These are phyloP conservation scores for Hygrophorus russula DNA, from an alignment of 768 basidiomycete species.

Conservation along the genomic window DNA sequence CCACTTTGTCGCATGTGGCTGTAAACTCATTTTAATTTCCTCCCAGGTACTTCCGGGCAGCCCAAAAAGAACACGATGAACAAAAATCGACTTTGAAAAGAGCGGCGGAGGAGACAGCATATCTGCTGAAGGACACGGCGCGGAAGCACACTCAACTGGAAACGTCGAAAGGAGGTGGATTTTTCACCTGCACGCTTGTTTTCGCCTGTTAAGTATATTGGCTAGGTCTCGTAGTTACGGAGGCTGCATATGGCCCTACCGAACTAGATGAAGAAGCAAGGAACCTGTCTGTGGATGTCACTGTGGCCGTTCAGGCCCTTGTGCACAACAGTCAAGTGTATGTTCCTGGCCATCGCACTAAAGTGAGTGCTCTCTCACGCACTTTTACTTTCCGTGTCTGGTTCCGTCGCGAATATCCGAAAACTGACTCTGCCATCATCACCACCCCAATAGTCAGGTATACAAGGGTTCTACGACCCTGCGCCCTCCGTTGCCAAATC, in stretches of 20 bases:
- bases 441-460: conserved; percentile 35
- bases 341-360: conserved; percentile 64
- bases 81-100: conserved; percentile 47
- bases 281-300: conserved; percentile 64
- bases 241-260: conserved; percentile 60
- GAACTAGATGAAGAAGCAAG: conserved; percentile 37
- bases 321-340: conserved; percentile 70
- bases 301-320: conserved; percentile 69
- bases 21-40: neutral
- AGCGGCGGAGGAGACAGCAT: conserved; percentile 51
- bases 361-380: conserved; percentile 37
- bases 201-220: conserved; percentile 10
- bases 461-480: conserved; percentile 87
- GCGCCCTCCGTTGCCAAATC: conserved; percentile 62
- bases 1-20: neutral
- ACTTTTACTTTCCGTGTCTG: conserved; percentile 6
- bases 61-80: conserved; percentile 49
- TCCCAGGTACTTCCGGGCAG: conserved; percentile 52
- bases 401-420: neutral
- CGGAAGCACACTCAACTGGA: conserved; percentile 54
- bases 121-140: conserved; percentile 58
- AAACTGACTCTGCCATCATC: neutral
- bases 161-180: conserved; percentile 52
- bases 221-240: conserved; percentile 64
- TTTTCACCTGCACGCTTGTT: neutral